Evolutionary conservation across 2,329 filamentous ascomycete species (phyloP).

Genomic region (Lasiodiplodia citricola): DNA sequence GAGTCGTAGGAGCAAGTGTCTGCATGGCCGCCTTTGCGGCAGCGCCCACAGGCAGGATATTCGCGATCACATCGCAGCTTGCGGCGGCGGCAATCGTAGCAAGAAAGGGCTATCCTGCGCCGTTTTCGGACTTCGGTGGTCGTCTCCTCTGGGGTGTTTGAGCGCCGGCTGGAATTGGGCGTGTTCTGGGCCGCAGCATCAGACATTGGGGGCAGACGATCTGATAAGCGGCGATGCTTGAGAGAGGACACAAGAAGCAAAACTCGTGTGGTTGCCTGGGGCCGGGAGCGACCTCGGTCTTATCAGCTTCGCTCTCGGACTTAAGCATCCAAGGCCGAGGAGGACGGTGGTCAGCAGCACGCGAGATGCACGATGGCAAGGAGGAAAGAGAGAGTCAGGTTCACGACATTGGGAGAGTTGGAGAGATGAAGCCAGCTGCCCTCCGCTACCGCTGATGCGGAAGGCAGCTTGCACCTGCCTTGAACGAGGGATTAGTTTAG

Average conservation of each 20-base stretch:
- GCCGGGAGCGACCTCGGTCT: not conserved
- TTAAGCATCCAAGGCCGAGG: not conserved
- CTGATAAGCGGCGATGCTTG: slow-evolving; percentile 13
- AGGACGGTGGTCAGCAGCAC: not conserved
- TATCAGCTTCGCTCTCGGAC: not conserved
- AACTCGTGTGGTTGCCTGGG: slow-evolving; percentile 2
- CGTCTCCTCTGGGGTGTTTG: slow-evolving; percentile 14
- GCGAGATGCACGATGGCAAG: not conserved
- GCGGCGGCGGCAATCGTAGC: slow-evolving; percentile 52
- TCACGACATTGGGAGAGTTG: not conserved
- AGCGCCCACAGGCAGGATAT: slow-evolving; percentile 52
- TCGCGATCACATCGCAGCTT: slow-evolving; percentile 55
- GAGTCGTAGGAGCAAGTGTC: slow-evolving; percentile 50
- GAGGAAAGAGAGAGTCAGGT: not conserved
- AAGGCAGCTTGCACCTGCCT: not conserved
- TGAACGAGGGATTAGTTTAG: not conserved
- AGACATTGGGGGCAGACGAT: slow-evolving; percentile 15
- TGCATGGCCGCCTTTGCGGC: slow-evolving; percentile 49
- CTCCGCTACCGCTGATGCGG: not conserved
- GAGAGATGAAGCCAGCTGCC: not conserved
- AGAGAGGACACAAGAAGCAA: slow-evolving; percentile 2
- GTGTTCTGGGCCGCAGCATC: slow-evolving; percentile 5
- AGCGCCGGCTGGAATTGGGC: slow-evolving; percentile 24
- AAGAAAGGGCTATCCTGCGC: slow-evolving; percentile 52
- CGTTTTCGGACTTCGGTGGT: slow-evolving; percentile 40